phyloP scores from a whole-genome alignment of 495 filamentous ascomycete species.

The Penicillium paradoxum region DNA sequence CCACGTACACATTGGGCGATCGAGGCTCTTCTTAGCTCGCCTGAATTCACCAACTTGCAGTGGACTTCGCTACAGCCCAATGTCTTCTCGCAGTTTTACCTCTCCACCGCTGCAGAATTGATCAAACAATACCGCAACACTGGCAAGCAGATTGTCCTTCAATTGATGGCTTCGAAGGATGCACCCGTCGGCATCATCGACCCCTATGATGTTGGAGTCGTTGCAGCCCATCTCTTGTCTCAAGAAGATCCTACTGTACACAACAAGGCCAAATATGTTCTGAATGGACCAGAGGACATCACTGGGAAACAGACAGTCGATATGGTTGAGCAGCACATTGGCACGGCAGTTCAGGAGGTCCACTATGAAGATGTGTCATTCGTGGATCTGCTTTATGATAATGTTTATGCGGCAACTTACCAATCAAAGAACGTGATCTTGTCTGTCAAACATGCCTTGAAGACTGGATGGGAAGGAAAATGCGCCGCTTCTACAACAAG shows the following conservation, averaged over 20 bases:
- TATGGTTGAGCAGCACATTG: slow-evolving; percentile 39
- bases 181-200: slow-evolving; percentile 37
- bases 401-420: slow-evolving; percentile 5
- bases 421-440: slow-evolving; percentile 23
- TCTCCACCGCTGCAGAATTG: slow-evolving; percentile 24
- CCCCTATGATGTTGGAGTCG: slow-evolving; percentile 32
- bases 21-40: slow-evolving; percentile 34
- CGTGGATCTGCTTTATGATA: slow-evolving; percentile 21
- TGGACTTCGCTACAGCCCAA: slow-evolving; percentile 48
- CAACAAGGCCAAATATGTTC: slow-evolving; percentile 37
- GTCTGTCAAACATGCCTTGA: slow-evolving; percentile 20
- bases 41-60: slow-evolving; percentile 34
- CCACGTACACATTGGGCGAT: slow-evolving; percentile 44
- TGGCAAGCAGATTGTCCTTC: slow-evolving; percentile 30
- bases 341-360: slow-evolving; percentile 30
- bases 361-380: slow-evolving; percentile 34
- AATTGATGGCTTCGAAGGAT: slow-evolving; percentile 24
- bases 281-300: slow-evolving; percentile 43
- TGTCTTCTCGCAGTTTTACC: slow-evolving; percentile 23
- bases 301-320: slow-evolving; percentile 35
- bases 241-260: slow-evolving; percentile 28
- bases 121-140: slow-evolving; percentile 35
- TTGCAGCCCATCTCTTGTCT: slow-evolving; percentile 38
- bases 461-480: slow-evolving; percentile 27
- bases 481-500: slow-evolving; percentile 33